Evolutionary conservation across 2,329 filamentous ascomycete species (phyloP).

Genomic region (Ilyonectria destructans): DNA sequence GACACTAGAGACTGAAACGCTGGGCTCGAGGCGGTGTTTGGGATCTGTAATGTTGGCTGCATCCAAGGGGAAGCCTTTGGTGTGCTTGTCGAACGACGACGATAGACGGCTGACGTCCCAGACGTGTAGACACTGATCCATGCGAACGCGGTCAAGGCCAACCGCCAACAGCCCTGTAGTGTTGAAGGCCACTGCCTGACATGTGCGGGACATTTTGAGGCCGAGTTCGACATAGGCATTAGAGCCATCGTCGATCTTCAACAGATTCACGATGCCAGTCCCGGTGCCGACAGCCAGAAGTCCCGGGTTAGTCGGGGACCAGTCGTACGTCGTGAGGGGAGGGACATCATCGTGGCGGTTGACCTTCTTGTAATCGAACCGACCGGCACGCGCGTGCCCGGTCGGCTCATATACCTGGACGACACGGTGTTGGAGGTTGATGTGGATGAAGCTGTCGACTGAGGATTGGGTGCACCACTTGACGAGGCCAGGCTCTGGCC

Average conservation of each 20-base stretch:
- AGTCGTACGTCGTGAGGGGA: slow-evolving; percentile 77
- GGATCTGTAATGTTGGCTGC: slow-evolving; percentile 70
- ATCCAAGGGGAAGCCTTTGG: slow-evolving; percentile 67
- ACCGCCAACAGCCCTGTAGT: slow-evolving; percentile 81
- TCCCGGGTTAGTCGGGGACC: slow-evolving; percentile 74
- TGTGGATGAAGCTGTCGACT: slow-evolving; percentile 75
- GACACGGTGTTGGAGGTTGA: slow-evolving; percentile 76
- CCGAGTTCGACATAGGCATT: slow-evolving; percentile 78
- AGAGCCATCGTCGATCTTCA: slow-evolving; percentile 80
- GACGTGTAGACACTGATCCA: slow-evolving; percentile 86
- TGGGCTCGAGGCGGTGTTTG: slow-evolving; percentile 73
- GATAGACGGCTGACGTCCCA: slow-evolving; percentile 82
- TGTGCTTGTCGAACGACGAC: slow-evolving; percentile 62
- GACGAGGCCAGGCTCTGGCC: slow-evolving; percentile 75
- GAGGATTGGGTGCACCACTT: slow-evolving; percentile 76
- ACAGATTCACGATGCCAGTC: slow-evolving; percentile 81
- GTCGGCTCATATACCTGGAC: slow-evolving; percentile 76
- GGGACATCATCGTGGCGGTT: slow-evolving; percentile 76
- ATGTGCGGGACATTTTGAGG: slow-evolving; percentile 83
- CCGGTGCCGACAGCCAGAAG: slow-evolving; percentile 83
- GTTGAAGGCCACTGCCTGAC: slow-evolving; percentile 87
- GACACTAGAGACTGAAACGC: slow-evolving; percentile 85
- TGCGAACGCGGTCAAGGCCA: slow-evolving; percentile 84
- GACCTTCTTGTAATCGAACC: slow-evolving; percentile 72
- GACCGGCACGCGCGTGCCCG: slow-evolving; percentile 70